Evolutionary conservation across 306 rosid genomes (phyloP), one percentile per base, ranked within the genome.

Genomic region (Oemleria cerasiformis): DNA sequence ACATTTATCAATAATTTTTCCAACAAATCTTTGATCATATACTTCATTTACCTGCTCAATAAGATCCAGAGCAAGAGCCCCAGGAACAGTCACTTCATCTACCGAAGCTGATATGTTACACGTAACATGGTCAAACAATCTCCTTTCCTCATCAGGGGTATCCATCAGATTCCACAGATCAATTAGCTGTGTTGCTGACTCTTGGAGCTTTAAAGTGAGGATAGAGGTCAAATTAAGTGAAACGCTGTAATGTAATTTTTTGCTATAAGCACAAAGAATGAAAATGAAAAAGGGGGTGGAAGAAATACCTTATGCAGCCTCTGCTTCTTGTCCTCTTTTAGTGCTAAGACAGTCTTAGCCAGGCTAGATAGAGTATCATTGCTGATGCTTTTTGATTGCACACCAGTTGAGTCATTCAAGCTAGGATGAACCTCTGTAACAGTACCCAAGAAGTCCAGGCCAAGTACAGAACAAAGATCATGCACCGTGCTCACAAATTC

Each of bases 141-240:
- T 83, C 83, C 99, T 88, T 81, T 95, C 99, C 70, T 92, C 97
- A 8, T 71, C 73, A 65, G 90, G 86, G 30, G 99, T 95, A 80
- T 95, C 99, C 99, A 95, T 95, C 84, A 95, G 87, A 88, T 95
- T 92, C 99, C 99, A 95, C 39, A 95, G 86, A 86, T 95, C 97
- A 75, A 89, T 84, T 49, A 95, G 77, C 73, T 89, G 99, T 75
- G 96, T 80, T 69, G 97, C 96, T 57, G 88, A 81, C 75, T 95
- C 96, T 90, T 95, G 99, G 77, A 95, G 99, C 99, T 95, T 88
- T 76, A 73, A 44, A 81, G 17, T 66, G 39, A 63, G 51, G 72
- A 60, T 69, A 56, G 14, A 51, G 6, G 57, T 54, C 19, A 73
- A 73, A 77, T 64, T 80, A 65, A 63, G 41, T 67, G 25, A 21